Conservation (phyloP, 352 stramenopile genomes). For the Pythium insidiosum region DNA sequence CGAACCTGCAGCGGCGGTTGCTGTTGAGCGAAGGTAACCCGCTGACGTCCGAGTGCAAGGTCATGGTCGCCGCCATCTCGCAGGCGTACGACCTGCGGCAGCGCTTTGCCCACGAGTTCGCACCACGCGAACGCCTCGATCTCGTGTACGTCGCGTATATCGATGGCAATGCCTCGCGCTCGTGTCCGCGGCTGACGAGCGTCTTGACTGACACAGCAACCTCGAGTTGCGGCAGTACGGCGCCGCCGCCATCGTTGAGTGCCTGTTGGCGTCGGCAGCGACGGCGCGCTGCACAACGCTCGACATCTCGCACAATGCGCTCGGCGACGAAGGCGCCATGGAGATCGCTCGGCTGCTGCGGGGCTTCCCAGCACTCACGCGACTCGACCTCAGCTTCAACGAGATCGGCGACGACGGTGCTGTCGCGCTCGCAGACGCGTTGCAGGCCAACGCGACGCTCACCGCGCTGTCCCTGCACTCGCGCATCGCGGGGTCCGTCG, state of each 20-base stretch:
- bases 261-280: slow-evolving; percentile 14
- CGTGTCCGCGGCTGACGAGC: no score
- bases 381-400: slow-evolving; percentile 68
- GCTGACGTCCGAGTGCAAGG: slow-evolving; percentile 35
- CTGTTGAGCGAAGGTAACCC: slow-evolving; percentile 27
- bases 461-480: slow-evolving; percentile 38
- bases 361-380: slow-evolving; percentile 21
- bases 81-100: slow-evolving; percentile 50
- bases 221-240: slow-evolving; percentile 39
- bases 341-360: slow-evolving; percentile 31
- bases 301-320: slow-evolving; percentile 40
- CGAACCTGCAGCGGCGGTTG: slow-evolving; percentile 34
- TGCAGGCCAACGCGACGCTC: slow-evolving; percentile 37
- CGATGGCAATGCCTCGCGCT: neutral
- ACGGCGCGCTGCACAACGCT: slow-evolving; percentile 20
- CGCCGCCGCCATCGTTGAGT: slow-evolving; percentile 30
- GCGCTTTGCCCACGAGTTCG: slow-evolving; percentile 36
- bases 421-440: slow-evolving; percentile 25
- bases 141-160: slow-evolving; percentile 22
- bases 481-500: slow-evolving; percentile 20
- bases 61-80: slow-evolving; percentile 39
- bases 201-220: slow-evolving; percentile 17
- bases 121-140: slow-evolving; percentile 21
- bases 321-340: slow-evolving; percentile 49
- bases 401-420: slow-evolving; percentile 53